Percentiles rank a stretch among this genome's conserved stretches.
Evolutionary conservation across 352 stramenopile genomes (phyloP).

Genomic region (Globisporangium nunn): DNA sequence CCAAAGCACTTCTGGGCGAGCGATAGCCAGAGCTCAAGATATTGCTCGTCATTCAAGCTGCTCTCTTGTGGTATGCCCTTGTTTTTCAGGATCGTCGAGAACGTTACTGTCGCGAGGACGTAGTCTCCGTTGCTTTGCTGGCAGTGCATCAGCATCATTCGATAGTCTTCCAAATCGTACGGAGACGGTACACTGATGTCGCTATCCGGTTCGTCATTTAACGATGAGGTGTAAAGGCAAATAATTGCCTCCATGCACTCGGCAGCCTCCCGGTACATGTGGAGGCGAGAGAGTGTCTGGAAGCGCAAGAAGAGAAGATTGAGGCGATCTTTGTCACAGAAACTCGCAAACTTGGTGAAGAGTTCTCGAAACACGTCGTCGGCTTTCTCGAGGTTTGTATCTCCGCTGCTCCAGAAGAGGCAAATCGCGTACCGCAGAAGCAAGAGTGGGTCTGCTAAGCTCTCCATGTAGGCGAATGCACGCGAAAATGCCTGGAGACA

Average conservation of each 20-base stretch:
- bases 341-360: slow-evolving; percentile 44
- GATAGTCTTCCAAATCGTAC: slow-evolving; percentile 44
- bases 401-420: slow-evolving; percentile 46
- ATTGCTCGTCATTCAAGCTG: slow-evolving; percentile 35
- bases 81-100: slow-evolving; percentile 30
- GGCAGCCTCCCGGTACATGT: slow-evolving; percentile 42
- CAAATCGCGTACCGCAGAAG: slow-evolving; percentile 57
- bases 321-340: slow-evolving; percentile 50
- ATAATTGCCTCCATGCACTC: slow-evolving; percentile 44
- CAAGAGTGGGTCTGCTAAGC: slow-evolving; percentile 46
- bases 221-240: slow-evolving; percentile 8
- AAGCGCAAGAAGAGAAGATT: slow-evolving; percentile 60
- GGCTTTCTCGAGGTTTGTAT: slow-evolving; percentile 42
- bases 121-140: slow-evolving; percentile 57
- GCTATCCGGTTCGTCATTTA: neutral
- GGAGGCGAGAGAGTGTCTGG: slow-evolving; percentile 46
- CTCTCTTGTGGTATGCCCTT: slow-evolving; percentile 24
- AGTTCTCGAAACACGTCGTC: slow-evolving; percentile 52
- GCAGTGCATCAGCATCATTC: slow-evolving; percentile 61
- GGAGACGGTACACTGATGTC: neutral
- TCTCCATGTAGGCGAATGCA: slow-evolving; percentile 58
- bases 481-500: slow-evolving; percentile 48
- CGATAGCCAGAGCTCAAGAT: slow-evolving; percentile 41
- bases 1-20: slow-evolving; percentile 60
- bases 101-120: slow-evolving; percentile 37